These are phyloP conservation scores for Collybia sordida DNA, from an alignment of 768 basidiomycete species.

Conservation along the genomic window DNA sequence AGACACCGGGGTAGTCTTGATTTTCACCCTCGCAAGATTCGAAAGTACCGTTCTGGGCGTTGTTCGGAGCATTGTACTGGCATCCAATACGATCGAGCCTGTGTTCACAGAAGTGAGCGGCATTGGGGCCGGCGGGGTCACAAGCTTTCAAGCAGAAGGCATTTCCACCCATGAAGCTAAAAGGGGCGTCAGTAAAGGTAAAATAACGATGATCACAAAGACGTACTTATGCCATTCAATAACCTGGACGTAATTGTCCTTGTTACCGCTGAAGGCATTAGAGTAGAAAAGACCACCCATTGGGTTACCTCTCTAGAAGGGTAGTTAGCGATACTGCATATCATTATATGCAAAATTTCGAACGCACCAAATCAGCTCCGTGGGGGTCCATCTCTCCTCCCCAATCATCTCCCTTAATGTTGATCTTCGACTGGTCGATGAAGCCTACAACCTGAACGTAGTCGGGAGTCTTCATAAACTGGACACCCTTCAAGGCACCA, in stretches of 20 bases:
- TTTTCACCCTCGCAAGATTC: conserved; percentile 67
- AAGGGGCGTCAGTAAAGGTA: neutral
- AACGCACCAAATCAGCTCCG: conserved; percentile 42
- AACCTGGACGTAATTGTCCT: conserved; percentile 50
- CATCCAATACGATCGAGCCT: conserved; percentile 77
- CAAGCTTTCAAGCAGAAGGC: conserved; percentile 74
- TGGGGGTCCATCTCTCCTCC: conserved; percentile 76
- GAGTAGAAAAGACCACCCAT: conserved; percentile 73
- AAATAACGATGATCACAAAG: neutral
- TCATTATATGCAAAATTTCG: neutral
- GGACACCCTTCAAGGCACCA: conserved; percentile 56
- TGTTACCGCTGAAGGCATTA: conserved; percentile 45
- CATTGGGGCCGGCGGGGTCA: conserved; percentile 53
- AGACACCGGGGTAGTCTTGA: conserved; percentile 58
- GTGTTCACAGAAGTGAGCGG: conserved; percentile 62
- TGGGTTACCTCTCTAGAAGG: conserved; percentile 70
- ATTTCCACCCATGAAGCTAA: conserved; percentile 69
- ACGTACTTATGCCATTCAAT: conserved; percentile 68
- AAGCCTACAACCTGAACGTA: conserved; percentile 59
- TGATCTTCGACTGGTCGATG: conserved; percentile 54
- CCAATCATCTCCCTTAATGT: conserved; percentile 46
- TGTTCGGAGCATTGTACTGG: conserved; percentile 68
- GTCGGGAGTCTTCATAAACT: conserved; percentile 50
- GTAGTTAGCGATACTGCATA: too few relatives aligned
- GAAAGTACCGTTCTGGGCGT: conserved; percentile 58